Evolutionary conservation across 768 basidiomycete genomes (phyloP).

Genomic region (Termitomyces sp.): DNA sequence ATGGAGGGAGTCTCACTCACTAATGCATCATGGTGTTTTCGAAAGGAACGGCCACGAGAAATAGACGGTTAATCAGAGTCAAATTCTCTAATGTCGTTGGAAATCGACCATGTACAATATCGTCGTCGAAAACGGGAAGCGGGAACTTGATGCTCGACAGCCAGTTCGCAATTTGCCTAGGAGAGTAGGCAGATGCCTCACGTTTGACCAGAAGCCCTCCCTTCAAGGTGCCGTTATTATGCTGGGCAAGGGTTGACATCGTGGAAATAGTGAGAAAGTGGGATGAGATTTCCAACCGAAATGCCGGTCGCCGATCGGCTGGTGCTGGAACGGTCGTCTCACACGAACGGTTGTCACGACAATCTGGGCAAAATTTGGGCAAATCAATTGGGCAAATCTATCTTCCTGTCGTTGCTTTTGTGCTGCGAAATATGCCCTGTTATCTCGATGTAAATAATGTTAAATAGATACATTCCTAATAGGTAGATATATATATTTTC

Average conservation of each 20-base stretch:
- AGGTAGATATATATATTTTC: too few relatives aligned
- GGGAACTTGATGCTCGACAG: conserved; percentile 11
- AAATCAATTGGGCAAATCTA: too few relatives aligned
- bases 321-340: too few relatives aligned
- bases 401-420: too few relatives aligned
- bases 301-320: too few relatives aligned
- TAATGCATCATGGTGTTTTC: conserved; percentile 17
- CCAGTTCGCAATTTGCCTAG: conserved; percentile 5
- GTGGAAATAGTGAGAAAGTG: not conserved
- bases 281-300: not conserved
- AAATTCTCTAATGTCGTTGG: conserved; percentile 14
- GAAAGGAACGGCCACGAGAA: conserved; percentile 13
- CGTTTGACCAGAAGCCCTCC: conserved; percentile 1
- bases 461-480: too few relatives aligned
- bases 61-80: conserved; percentile 10
- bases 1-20: conserved; percentile 6
- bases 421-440: too few relatives aligned
- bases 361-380: too few relatives aligned
- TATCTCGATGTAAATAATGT: too few relatives aligned
- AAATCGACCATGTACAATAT: conserved; percentile 12
- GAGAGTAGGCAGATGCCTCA: conserved; percentile 5
- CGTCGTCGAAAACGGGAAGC: conserved; percentile 7
- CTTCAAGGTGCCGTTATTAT: conserved; percentile 3
- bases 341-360: too few relatives aligned
- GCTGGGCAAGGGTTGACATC: not conserved